Base-by-base conservation (phyloP, 257 asterid species). In the Ligustrum vulgare region DNA sequence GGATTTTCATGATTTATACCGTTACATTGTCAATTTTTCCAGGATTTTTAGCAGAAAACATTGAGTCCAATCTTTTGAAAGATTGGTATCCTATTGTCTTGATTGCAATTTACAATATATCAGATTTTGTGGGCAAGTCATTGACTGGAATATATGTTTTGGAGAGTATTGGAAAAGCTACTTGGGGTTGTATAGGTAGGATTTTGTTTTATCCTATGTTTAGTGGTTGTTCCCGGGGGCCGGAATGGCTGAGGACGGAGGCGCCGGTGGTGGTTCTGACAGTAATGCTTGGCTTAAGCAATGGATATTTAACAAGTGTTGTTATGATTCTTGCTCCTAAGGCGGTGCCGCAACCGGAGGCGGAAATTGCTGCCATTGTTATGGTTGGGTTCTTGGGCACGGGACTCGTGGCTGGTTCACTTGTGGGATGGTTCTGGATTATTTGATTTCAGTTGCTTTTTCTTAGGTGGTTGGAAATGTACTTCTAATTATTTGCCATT, bases 261-360 rank as follows among this genome's bases (percentile, higher is more conserved):
- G 78, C 78, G 23, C 90, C 91, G 22, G 84, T 90, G 80, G 78
- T 87, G 77, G 65, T 82, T 72, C 78, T 92, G 71, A 92, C 97
- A 1, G 70, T 78, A 15, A n/a, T 84, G 73, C 84, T 90, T 45
- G 97, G 96, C 2, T 31, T 92, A 6, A 90, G 80, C 65, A 90
- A 90, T n/a, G 97, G 96, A 4, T 92, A 92, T 78, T 78, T 92
- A 71, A 92, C 97, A 11, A 90, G 97, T 63, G 91, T 87, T 2
- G n/a, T 92, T 0, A 92, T 92, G 97, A 90, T 92, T 35, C 89
- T 90, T n/a, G 77, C 95, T 47, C 97, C 97, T 0, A 90, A 89
- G 77, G 64, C 67, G 41, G 96, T 90, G 82, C 64, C 81, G 49
- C 39, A 69, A 79, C 75, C 77, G 31, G 93, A 90, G 82, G 90